Evolutionary conservation across 73 alveolate genomes (phyloP).

Genomic region (Paraurostyla sp.): DNA sequence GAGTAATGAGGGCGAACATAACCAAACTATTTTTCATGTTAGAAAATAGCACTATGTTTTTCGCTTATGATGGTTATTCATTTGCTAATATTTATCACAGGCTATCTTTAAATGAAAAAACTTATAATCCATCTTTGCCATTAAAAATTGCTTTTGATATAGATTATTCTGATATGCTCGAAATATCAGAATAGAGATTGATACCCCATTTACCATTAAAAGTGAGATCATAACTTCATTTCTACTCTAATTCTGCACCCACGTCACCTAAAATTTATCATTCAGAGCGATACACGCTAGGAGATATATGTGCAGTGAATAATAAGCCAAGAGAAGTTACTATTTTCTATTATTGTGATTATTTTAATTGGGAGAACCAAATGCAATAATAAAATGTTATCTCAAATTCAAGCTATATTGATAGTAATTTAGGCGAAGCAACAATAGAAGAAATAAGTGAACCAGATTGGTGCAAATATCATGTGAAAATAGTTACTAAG

Average conservation of each 20-base stretch:
- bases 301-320: conserved; percentile 38
- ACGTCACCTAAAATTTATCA: background rate
- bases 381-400: background rate
- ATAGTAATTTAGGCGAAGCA: background rate
- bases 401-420: too few species aligned
- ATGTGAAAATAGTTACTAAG: conserved; percentile 48
- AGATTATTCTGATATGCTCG: background rate
- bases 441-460: background rate
- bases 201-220: background rate
- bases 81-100: conserved; percentile 26
- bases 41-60: conserved; percentile 1
- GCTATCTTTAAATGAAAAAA: too few species aligned
- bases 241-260: background rate
- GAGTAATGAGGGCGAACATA: background rate
- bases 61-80: conserved; percentile 2
- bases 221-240: background rate
- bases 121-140: too few species aligned
- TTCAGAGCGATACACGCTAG: background rate
- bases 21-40: background rate
- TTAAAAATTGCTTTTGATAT: background rate
- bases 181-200: background rate
- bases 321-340: conserved; percentile 30
- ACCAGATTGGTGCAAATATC: conserved; percentile 63
- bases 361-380: background rate
- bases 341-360: conserved; percentile 38